A percentile compares a stretch with the other conserved stretches of the same genome.
These are phyloP conservation scores for Scheffersomyces segobiensis DNA, from an alignment of 1,139 yeast species.

Conservation along the genomic window DNA sequence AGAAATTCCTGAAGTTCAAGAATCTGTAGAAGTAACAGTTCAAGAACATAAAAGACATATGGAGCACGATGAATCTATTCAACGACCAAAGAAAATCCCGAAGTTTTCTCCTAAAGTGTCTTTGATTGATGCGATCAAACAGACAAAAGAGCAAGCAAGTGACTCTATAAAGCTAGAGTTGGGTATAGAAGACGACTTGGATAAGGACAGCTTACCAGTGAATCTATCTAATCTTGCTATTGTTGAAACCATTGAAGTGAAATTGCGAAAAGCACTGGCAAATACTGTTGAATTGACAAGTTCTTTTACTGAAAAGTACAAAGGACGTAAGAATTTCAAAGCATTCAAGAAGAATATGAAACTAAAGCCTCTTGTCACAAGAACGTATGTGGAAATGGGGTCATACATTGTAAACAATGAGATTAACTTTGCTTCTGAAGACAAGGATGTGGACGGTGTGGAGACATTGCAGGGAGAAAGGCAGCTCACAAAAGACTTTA, in stretches of 20 bases:
- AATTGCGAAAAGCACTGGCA: constrained; percentile 9
- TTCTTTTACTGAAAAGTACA: constrained; percentile 9
- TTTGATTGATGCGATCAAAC: constrained; percentile 35
- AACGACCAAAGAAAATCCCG: constrained; percentile 6
- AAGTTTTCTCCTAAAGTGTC: constrained; percentile 23
- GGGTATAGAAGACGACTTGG: constrained; percentile 20
- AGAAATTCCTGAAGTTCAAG: not conserved
- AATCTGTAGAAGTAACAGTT: not conserved
- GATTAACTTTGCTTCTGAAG: constrained; percentile 8
- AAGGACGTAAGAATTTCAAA: constrained; percentile 39
- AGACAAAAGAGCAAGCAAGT: constrained; percentile 29
- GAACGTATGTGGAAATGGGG: constrained; percentile 28
- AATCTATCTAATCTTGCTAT: constrained; percentile 28
- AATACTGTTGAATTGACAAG: not conserved
- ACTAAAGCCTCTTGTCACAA: constrained; percentile 20
- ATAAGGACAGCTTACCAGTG: constrained; percentile 4
- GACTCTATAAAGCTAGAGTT: constrained; percentile 28
- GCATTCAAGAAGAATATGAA: constrained; percentile 30
- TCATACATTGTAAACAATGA: constrained; percentile 17
- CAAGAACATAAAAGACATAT: not conserved
- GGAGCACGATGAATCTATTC: not conserved
- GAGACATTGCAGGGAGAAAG: constrained; percentile 6
- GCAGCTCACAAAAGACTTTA: constrained; percentile 23
- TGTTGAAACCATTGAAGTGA: constrained; percentile 35
- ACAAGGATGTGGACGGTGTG: constrained; percentile 4